Conservation (phyloP, 1,284 basidiomycete species). For the Amylostereum chailletii region DNA sequence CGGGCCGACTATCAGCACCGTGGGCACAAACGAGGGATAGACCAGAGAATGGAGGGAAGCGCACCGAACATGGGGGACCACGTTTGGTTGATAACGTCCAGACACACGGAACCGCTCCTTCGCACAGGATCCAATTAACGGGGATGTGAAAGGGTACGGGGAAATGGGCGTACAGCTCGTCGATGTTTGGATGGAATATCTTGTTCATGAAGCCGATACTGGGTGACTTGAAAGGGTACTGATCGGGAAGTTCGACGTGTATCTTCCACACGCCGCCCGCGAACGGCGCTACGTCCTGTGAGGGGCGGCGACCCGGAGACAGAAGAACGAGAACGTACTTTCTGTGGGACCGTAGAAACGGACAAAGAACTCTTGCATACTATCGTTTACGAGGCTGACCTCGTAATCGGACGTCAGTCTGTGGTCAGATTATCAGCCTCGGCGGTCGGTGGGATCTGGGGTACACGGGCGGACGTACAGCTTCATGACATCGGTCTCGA, state of each 20-base stretch:
- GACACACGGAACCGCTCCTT: slow-evolving; percentile 90
- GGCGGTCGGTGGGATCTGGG: not conserved
- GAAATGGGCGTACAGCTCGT: slow-evolving; percentile 67
- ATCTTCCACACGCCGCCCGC: slow-evolving; percentile 98
- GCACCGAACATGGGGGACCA: slow-evolving; percentile 98
- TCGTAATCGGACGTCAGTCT: slow-evolving; percentile 97
- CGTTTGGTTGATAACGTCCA: slow-evolving; percentile 98
- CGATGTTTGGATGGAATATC: slow-evolving; percentile 99
- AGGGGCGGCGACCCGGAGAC: slow-evolving; percentile 1
- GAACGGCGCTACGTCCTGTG: slow-evolving; percentile 70
- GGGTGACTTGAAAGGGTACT: slow-evolving; percentile 98
- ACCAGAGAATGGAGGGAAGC: slow-evolving; percentile 15
- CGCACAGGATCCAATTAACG: not conserved
- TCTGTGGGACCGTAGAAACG: slow-evolving; percentile 91
- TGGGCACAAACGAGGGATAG: slow-evolving; percentile 4
- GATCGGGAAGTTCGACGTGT: slow-evolving; percentile 97
- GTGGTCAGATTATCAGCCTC: slow-evolving; percentile 8
- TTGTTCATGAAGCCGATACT: slow-evolving; percentile 99
- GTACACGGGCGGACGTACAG: slow-evolving; percentile 51
- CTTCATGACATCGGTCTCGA: slow-evolving; percentile 99
- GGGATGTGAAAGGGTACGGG: slow-evolving; percentile 1
- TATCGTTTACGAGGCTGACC: slow-evolving; percentile 95
- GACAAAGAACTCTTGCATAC: slow-evolving; percentile 98
- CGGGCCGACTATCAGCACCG: slow-evolving; percentile 3
- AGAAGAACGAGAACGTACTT: slow-evolving; percentile 52